Conservation (phyloP, 2,329 filamentous ascomycete species). For the Coniella lustricola region DNA sequence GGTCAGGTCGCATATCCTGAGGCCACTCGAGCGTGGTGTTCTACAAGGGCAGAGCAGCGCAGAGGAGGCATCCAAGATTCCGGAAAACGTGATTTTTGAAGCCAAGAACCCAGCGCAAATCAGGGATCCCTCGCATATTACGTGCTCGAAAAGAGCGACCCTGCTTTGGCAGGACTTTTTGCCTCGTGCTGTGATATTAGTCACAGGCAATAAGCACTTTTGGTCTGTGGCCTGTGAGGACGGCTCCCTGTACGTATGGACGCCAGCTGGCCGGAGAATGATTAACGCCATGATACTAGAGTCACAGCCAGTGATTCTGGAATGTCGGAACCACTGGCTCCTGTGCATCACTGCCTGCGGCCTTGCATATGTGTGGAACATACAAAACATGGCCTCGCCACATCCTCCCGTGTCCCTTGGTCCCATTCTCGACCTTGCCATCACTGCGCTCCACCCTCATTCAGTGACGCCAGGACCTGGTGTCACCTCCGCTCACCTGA, state of each 20-base stretch:
- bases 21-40: conserved; percentile 66
- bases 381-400: conserved; percentile 72
- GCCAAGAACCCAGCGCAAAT: conserved; percentile 74
- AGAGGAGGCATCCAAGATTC: conserved; percentile 55
- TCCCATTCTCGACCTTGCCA: conserved; percentile 81
- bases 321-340: conserved; percentile 83
- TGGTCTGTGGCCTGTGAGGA: conserved; percentile 94
- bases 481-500: conserved; percentile 85
- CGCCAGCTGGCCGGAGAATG: conserved; percentile 78
- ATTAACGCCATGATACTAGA: conserved; percentile 82
- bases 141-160: conserved; percentile 71
- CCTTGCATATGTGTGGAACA: conserved; percentile 88
- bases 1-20: conserved; percentile 72
- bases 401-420: conserved; percentile 86
- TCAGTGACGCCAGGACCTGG: conserved; percentile 69
- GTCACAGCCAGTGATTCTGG: conserved; percentile 87
- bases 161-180: conserved; percentile 92
- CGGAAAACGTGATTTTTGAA: conserved; percentile 74
- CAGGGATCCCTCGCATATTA: conserved; percentile 78
- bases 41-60: conserved; percentile 44
- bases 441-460: conserved; percentile 70
- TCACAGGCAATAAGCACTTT: conserved; percentile 83
- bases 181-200: conserved; percentile 76
- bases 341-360: conserved; percentile 84
- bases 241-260: conserved; percentile 84